These are phyloP conservation scores for Endothia cerciana DNA, from an alignment of 2,329 filamentous ascomycete genomes.

Conservation along the genomic window DNA sequence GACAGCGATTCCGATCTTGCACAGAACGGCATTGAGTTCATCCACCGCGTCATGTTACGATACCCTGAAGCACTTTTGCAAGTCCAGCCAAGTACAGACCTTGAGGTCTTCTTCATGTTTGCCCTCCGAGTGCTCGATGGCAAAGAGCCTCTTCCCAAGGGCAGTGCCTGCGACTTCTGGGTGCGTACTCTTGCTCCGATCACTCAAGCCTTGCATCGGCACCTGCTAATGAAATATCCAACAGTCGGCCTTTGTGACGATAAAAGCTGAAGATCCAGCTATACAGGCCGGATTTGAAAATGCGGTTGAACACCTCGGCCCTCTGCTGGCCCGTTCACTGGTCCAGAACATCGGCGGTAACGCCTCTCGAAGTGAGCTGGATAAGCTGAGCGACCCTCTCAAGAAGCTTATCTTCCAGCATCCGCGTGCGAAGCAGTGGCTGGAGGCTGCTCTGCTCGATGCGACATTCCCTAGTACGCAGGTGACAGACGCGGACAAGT, in stretches of 20 bases:
- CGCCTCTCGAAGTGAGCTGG: slow-evolving; percentile 72
- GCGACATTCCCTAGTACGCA: slow-evolving; percentile 63
- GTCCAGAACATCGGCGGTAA: slow-evolving; percentile 70
- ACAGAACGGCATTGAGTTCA: slow-evolving; percentile 74
- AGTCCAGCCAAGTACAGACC: slow-evolving; percentile 57
- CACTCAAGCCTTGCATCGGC: too few species aligned
- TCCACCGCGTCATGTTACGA: slow-evolving; percentile 65
- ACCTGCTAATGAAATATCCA: slow-evolving; percentile 1
- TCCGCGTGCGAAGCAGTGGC: slow-evolving; percentile 61
- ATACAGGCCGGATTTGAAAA: slow-evolving; percentile 49
- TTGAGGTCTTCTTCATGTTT: slow-evolving; percentile 73
- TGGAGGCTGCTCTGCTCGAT: slow-evolving; percentile 62
- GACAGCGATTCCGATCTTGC: slow-evolving; percentile 72
- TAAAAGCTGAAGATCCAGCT: slow-evolving; percentile 47
- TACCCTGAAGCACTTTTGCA: slow-evolving; percentile 65
- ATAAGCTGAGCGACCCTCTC: slow-evolving; percentile 70
- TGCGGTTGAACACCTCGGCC: slow-evolving; percentile 64
- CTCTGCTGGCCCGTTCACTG: slow-evolving; percentile 61
- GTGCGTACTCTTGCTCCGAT: slow-evolving; percentile 44
- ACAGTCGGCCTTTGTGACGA: slow-evolving; percentile 57
- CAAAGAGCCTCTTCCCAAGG: slow-evolving; percentile 75
- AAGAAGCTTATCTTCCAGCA: slow-evolving; percentile 68
- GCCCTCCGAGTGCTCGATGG: slow-evolving; percentile 71
- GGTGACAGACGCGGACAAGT: slow-evolving; percentile 62
- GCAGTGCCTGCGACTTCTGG: slow-evolving; percentile 76